A percentile compares a stretch with the other conserved stretches of the same genome.
phyloP scores from a whole-genome alignment of 2,329 filamentous ascomycete species.

The Celoporthe dispersa region DNA sequence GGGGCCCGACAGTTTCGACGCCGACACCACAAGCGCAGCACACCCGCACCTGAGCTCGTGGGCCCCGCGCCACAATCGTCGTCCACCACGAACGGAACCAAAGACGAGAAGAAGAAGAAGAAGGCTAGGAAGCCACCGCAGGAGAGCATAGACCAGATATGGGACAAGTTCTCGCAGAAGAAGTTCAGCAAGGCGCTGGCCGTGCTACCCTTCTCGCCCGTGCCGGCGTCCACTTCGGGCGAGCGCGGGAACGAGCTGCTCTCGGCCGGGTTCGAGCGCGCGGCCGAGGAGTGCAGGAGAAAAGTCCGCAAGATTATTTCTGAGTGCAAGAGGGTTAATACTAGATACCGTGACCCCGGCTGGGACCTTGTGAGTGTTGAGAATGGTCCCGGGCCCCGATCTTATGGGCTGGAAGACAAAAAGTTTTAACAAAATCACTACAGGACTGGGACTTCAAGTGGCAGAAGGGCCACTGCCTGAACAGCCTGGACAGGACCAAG shows the following conservation, averaged over 20 bases:
- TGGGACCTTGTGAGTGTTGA: slow-evolving; percentile 59
- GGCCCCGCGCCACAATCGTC: background rate
- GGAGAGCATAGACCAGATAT: slow-evolving; percentile 68
- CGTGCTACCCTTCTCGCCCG: slow-evolving; percentile 68
- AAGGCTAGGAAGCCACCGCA: slow-evolving; percentile 66
- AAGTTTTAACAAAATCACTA: background rate
- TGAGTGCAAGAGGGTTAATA: slow-evolving; percentile 75
- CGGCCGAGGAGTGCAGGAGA: slow-evolving; percentile 64
- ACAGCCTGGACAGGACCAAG: slow-evolving; percentile 54
- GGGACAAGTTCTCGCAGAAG: slow-evolving; percentile 63
- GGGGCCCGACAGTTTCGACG: slow-evolving; percentile 16
- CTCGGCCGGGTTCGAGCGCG: slow-evolving; percentile 64
- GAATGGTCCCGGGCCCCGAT: no score
- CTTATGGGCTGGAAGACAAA: no score
- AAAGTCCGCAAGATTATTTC: slow-evolving; percentile 65
- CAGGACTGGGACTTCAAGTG: slow-evolving; percentile 72
- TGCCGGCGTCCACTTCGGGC: slow-evolving; percentile 52
- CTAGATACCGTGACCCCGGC: slow-evolving; percentile 73
- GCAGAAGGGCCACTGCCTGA: slow-evolving; percentile 60
- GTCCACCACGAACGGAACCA: slow-evolving; percentile 33
- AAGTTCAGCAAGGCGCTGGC: slow-evolving; percentile 69
- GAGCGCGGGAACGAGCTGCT: slow-evolving; percentile 64
- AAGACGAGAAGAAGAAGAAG: slow-evolving; percentile 54
- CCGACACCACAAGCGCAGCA: slow-evolving; percentile 13
- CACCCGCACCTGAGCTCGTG: background rate